phyloP scores from a whole-genome alignment of 306 rosid genomes.

The Biancaea sappan region DNA sequence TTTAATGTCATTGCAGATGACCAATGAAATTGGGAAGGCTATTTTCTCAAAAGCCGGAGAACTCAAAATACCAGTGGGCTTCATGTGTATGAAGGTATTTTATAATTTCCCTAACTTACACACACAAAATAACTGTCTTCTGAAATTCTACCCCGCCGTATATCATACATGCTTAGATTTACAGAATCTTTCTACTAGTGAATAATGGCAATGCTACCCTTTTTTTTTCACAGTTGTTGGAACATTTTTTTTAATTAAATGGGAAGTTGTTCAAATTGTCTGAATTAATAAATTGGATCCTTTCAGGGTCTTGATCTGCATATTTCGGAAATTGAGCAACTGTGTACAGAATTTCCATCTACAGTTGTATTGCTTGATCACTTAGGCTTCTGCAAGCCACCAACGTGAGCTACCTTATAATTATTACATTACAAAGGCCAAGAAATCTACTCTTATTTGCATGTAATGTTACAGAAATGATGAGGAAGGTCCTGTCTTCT shows the following conservation, averaged over 20 bases:
- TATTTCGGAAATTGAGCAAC: constrained; percentile 80
- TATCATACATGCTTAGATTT: not conserved
- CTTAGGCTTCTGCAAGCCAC: constrained; percentile 87
- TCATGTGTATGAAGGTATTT: constrained; percentile 87
- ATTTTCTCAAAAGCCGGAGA: constrained; percentile 80
- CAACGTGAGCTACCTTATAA: constrained; percentile 51
- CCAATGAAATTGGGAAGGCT: constrained; percentile 78
- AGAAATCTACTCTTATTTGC: constrained; percentile 25
- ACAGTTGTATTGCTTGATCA: constrained; percentile 82
- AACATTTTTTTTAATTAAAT: not conserved
- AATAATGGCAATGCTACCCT: constrained; percentile 18
- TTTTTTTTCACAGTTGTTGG: constrained; percentile 4
- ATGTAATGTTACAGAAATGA: constrained; percentile 63
- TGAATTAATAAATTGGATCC: constrained; percentile 14
- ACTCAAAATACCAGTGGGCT: constrained; percentile 78
- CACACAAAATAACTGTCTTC: constrained; percentile 8
- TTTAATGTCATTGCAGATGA: constrained; percentile 61
- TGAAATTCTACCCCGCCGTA: not conserved
- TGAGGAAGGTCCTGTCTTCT: constrained; percentile 60
- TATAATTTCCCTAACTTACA: not conserved
- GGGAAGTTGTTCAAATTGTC: constrained; percentile 3
- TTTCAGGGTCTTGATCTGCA: constrained; percentile 77
- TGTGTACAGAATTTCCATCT: constrained; percentile 83
- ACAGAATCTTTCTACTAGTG: constrained; percentile 5
- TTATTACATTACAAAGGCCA: not conserved